phyloP scores from a whole-genome alignment of 1,284 basidiomycete genomes.

The Apiotrichum sp. region DNA sequence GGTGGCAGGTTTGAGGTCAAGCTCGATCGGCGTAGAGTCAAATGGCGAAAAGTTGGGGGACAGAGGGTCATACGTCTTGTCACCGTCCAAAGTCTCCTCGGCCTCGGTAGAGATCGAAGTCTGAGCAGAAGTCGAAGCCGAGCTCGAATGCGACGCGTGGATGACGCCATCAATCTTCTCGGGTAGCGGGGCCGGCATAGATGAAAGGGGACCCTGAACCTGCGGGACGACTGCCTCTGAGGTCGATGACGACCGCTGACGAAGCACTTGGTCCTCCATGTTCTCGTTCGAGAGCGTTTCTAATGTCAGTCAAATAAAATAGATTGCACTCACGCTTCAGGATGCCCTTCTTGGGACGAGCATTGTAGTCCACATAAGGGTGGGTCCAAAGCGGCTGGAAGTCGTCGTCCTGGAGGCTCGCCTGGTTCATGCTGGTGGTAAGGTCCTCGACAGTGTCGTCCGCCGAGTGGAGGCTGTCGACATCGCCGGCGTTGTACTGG shows the following conservation, averaged over 20 bases:
- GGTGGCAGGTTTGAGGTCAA: conserved; percentile 11
- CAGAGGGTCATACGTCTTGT: conserved; percentile 45
- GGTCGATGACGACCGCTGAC: conserved; percentile 69
- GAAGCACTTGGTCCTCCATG: conserved; percentile 36
- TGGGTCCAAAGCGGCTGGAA: conserved; percentile 57
- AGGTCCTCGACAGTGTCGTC: conserved; percentile 57
- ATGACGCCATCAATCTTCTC: conserved; percentile 79
- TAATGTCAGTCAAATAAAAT: conserved; percentile 24
- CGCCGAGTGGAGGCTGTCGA: conserved; percentile 35
- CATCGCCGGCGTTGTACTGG: conserved; percentile 56
- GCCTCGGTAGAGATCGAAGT: no score
- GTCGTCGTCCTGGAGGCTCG: conserved; percentile 43
- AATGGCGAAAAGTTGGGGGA: conserved; percentile 56
- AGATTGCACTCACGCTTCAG: conserved; percentile 79
- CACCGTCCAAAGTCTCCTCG: conserved; percentile 9
- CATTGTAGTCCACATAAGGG: conserved; percentile 60
- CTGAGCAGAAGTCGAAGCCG: no score
- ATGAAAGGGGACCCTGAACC: conserved; percentile 66
- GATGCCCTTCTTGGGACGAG: conserved; percentile 73
- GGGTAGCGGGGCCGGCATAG: conserved; percentile 70
- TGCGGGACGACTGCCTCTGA: conserved; percentile 51
- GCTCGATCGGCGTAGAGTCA: conserved; percentile 24
- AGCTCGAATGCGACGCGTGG: conserved; percentile 49
- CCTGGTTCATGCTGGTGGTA: conserved; percentile 6
- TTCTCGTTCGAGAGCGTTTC: conserved; percentile 48